Base-by-base conservation (phyloP, 495 filamentous ascomycete species). In the Sporormia fimetaria region DNA sequence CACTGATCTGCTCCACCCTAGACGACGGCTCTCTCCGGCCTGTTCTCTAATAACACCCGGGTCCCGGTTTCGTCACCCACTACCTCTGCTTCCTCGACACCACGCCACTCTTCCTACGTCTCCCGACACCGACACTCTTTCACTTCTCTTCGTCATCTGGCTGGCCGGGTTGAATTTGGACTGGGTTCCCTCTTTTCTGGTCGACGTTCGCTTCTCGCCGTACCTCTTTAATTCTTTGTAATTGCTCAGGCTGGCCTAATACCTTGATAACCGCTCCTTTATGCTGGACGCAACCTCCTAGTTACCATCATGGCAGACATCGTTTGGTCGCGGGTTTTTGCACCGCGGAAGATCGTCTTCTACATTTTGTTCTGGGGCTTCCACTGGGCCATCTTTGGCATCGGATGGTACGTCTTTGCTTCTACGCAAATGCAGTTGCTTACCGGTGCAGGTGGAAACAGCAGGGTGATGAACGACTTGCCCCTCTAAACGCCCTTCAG, bases 321-420 rank as follows among this genome's bases (percentile, higher is more conserved):
- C 7, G 20, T 37, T 3, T 26, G 11, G 45, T 27, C 32, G 32
- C 10, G 40, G 21, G 36, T 42, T 11, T 52, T 60, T 44, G 46
- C 47, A 18, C 16, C 41, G n/a, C 34, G 44, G 35, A 62, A 63
- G 51, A 7, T 55, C 17, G 33, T 83, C 27, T 96, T 94, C 66
- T 81, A 93, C 63, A 43, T 81, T 38, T 49, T 92, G 36, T 98
- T 94, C 62, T 92, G 87, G 76, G 78, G 73, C 6, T 56, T 80
- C 22, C 90, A 96, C 63, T 73, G 80, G 59, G 78, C 67, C 14
- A 57, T 94, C 17, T 96, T 99, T 55, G 78, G 71, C 15, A 68
- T 78, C 33, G 90, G 90, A 76, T 99, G 90, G 90, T 95, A 70
- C 44, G 74, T 63, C 9, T 8, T 9, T 8, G 25, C 6, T 22